These are phyloP conservation scores for Hanseniaspora clermontiae DNA, from an alignment of 805 yeast genomes.

Conservation along the genomic window DNA sequence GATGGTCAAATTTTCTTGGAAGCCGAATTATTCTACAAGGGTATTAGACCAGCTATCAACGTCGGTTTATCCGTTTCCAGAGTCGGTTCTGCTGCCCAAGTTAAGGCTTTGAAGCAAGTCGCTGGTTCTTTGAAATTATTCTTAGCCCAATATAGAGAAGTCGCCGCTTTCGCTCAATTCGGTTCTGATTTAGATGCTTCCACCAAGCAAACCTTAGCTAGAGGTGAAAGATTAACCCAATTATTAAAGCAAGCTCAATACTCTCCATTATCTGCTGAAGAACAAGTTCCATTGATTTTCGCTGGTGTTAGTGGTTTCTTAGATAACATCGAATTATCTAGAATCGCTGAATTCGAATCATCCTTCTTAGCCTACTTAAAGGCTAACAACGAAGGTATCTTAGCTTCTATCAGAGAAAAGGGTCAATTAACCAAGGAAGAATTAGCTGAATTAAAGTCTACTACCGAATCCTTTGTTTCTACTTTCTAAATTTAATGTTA, in stretches of 20 bases:
- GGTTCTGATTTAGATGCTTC: constrained; percentile 99
- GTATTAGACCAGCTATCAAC: constrained; percentile 99
- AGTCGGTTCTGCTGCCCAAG: constrained; percentile 99
- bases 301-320: constrained; percentile 99
- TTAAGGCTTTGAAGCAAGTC: constrained; percentile 99
- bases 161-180: constrained; percentile 99
- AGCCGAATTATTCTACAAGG: constrained; percentile 99
- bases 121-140: constrained; percentile 99
- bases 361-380: constrained; percentile 85
- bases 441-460: constrained; percentile 76
- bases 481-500: constrained; percentile 46
- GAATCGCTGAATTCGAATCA: constrained; percentile 82
- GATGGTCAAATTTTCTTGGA: constrained; percentile 98
- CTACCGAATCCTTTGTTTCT: constrained; percentile 85
- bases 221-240: constrained; percentile 99
- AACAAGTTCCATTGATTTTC: constrained; percentile 95
- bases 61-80: constrained; percentile 99
- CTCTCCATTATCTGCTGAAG: constrained; percentile 94
- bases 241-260: constrained; percentile 95
- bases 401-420: constrained; percentile 69
- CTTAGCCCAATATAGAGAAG: constrained; percentile 99
- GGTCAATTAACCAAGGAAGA: constrained; percentile 86
- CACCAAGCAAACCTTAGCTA: constrained; percentile 93
- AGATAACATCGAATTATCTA: constrained; percentile 71
- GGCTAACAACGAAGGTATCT: constrained; percentile 74